A percentile compares a stretch with the other conserved stretches of the same genome.
Evolutionary conservation across 2,329 filamentous ascomycete species (phyloP).

Genomic region (Periconia digitata): DNA sequence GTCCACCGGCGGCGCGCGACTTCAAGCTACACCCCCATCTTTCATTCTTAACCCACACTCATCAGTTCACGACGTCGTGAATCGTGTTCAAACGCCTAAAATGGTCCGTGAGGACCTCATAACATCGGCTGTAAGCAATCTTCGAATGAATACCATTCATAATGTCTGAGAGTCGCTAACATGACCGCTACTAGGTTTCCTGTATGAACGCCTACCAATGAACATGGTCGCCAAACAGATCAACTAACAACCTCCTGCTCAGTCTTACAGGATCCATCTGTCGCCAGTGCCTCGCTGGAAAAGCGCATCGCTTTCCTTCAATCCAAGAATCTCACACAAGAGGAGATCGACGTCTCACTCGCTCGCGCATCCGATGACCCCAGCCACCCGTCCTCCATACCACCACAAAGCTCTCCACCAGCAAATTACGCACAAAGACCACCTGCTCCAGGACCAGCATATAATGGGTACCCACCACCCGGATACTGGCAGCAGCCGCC

Average conservation of each 20-base stretch:
- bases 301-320: slow-evolving; percentile 90
- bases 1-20: slow-evolving; percentile 16
- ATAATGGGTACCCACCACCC: slow-evolving; percentile 54
- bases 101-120: slow-evolving; percentile 94
- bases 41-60: slow-evolving; percentile 16
- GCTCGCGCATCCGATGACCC: slow-evolving; percentile 67
- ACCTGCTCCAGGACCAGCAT: slow-evolving; percentile 49
- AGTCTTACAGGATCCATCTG: slow-evolving; percentile 94
- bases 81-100: slow-evolving; percentile 50
- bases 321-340: slow-evolving; percentile 95
- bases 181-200: slow-evolving; percentile 47
- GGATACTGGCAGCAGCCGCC: slow-evolving; percentile 58
- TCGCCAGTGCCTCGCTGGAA: slow-evolving; percentile 85
- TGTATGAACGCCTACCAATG: slow-evolving; percentile 45
- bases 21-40: slow-evolving; percentile 10
- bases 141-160: neutral
- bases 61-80: slow-evolving; percentile 15
- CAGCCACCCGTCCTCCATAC: slow-evolving; percentile 50
- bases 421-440: slow-evolving; percentile 48
- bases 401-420: slow-evolving; percentile 45
- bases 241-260: slow-evolving; percentile 19
- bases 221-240: neutral
- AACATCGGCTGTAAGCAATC: slow-evolving; percentile 64
- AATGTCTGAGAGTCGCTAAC: slow-evolving; percentile 17
- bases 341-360: slow-evolving; percentile 87